These are phyloP conservation scores for Neurospora sp. DNA, from an alignment of 495 filamentous ascomycete species.

Conservation along the genomic window DNA sequence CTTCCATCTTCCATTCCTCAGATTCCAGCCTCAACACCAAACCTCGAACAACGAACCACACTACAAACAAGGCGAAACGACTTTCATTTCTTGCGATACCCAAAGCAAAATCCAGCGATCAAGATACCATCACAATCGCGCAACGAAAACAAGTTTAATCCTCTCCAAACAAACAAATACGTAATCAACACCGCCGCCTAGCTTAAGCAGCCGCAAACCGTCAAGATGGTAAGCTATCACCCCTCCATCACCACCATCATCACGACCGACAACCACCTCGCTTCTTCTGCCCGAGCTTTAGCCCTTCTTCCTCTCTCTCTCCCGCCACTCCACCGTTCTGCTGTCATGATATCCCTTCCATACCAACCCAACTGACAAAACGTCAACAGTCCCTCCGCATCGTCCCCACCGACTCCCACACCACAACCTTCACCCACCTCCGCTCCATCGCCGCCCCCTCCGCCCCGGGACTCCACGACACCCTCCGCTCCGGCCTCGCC, in stretches of 20 bases:
- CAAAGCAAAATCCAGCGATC: not conserved
- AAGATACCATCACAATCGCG: not conserved
- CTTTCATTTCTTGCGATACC: not conserved
- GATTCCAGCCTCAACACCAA: slow-evolving; percentile 1
- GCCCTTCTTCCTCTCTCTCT: too few relatives aligned
- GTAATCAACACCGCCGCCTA: not conserved
- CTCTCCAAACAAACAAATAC: not conserved
- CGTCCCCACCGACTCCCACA: slow-evolving; percentile 53
- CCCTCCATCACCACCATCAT: not conserved
- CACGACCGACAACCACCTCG: not conserved
- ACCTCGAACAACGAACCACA: slow-evolving; percentile 1
- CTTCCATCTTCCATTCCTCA: not conserved
- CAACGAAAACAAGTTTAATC: not conserved
- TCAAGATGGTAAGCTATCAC: slow-evolving; percentile 37
- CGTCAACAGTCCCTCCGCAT: slow-evolving; percentile 60
- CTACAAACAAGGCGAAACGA: not conserved
- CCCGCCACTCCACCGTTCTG: not conserved
- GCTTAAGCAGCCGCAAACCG: slow-evolving; percentile 1
- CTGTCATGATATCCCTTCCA: too few relatives aligned
- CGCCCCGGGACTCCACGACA: slow-evolving; percentile 84
- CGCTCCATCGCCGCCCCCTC: slow-evolving; percentile 63
- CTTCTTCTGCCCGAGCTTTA: too few relatives aligned
- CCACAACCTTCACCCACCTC: slow-evolving; percentile 48
- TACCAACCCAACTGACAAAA: too few relatives aligned
- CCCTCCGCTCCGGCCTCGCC: slow-evolving; percentile 70